These are phyloP conservation scores for Fusarium marasasianum DNA, from an alignment of 2,329 filamentous ascomycete genomes.

Conservation along the genomic window DNA sequence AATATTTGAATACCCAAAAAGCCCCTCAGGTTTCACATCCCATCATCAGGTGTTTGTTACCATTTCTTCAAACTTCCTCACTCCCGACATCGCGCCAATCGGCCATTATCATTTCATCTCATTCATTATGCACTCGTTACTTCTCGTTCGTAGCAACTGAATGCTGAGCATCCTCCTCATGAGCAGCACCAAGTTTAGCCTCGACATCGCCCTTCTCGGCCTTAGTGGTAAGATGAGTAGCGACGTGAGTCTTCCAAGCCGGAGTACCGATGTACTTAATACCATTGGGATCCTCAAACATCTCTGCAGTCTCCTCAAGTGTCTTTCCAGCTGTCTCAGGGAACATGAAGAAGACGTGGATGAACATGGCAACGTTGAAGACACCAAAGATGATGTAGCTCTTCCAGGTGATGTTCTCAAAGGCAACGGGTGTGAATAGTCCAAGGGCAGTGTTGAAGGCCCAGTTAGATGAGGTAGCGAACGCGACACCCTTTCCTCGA, in stretches of 20 bases:
- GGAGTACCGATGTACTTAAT: slow-evolving; percentile 33
- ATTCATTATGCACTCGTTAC: neutral
- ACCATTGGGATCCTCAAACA: slow-evolving; percentile 42
- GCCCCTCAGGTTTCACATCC: too few relatives aligned
- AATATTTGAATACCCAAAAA: too few relatives aligned
- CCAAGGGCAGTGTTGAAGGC: slow-evolving; percentile 54
- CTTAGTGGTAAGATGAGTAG: slow-evolving; percentile 12
- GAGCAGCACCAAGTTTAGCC: slow-evolving; percentile 20
- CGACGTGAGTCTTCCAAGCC: slow-evolving; percentile 34
- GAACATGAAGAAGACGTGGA: slow-evolving; percentile 54
- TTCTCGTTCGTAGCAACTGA: neutral
- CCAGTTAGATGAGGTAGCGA: slow-evolving; percentile 58
- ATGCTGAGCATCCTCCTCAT: neutral
- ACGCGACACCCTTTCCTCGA: slow-evolving; percentile 61
- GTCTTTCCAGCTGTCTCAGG: slow-evolving; percentile 58
- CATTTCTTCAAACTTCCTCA: too few relatives aligned
- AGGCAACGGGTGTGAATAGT: slow-evolving; percentile 42
- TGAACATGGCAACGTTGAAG: slow-evolving; percentile 34
- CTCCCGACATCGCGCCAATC: too few relatives aligned
- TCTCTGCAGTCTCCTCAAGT: slow-evolving; percentile 69
- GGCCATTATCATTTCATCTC: too few relatives aligned
- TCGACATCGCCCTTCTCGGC: slow-evolving; percentile 36
- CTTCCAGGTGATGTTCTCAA: slow-evolving; percentile 41
- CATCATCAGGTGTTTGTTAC: too few relatives aligned
- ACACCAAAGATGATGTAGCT: slow-evolving; percentile 34